Evolutionary conservation across 73 alveolate genomes (phyloP).

Genomic region (Uronychia setigera): DNA sequence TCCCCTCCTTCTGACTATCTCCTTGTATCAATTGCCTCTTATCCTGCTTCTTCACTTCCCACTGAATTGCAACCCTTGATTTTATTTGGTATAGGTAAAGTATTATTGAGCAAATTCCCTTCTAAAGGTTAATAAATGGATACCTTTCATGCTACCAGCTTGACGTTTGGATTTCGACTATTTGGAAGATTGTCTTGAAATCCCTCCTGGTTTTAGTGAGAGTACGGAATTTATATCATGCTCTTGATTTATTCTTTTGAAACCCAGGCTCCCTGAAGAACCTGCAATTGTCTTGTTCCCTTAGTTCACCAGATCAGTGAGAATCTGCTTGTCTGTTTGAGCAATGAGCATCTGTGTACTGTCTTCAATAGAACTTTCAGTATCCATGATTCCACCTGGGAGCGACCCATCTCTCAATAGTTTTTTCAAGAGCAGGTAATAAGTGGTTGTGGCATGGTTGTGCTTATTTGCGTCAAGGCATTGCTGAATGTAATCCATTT

Average conservation of each 20-base stretch:
- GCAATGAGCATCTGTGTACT: no score
- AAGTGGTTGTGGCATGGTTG: slow-evolving; percentile 90
- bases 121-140: no score
- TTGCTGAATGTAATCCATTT: slow-evolving; percentile 74
- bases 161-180: not conserved
- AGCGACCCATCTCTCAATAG: slow-evolving; percentile 55
- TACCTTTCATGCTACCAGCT: no score
- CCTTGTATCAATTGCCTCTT: not conserved
- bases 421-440: slow-evolving; percentile 87
- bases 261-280: not conserved
- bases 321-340: no score
- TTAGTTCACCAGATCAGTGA: no score
- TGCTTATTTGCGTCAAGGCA: slow-evolving; percentile 89
- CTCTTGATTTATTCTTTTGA: not conserved
- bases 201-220: not conserved
- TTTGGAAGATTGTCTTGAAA: not conserved
- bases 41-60: not conserved
- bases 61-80: no score
- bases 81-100: no score
- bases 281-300: not conserved
- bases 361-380: not conserved
- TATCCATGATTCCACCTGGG: not conserved
- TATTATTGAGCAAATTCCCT: no score
- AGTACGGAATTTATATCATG: not conserved
- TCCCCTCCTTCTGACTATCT: not conserved